Evolutionary conservation across 306 rosid species (phyloP).

Genomic region (Fragaria nilgerrensis): DNA sequence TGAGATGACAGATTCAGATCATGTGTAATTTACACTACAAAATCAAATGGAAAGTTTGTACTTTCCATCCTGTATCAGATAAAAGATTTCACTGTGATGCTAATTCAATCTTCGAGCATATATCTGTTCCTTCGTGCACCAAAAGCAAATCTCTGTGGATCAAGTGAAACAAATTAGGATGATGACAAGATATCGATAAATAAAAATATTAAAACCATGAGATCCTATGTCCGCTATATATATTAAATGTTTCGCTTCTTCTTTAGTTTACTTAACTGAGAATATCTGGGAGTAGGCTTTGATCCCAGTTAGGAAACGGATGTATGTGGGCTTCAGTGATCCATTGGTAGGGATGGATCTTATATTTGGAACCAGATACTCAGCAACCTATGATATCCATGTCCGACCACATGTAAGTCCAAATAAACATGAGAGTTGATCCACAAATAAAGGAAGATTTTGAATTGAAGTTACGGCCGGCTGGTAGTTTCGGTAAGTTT

Average conservation of each 20-base stretch:
- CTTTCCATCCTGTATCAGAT: neutral
- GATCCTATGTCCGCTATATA: neutral
- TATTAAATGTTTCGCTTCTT: neutral
- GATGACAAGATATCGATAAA: neutral
- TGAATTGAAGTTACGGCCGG: neutral
- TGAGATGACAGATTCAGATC: no score
- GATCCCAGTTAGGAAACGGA: conserved; percentile 84
- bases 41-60: neutral
- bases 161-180: conserved; percentile 14
- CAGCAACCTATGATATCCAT: conserved; percentile 66
- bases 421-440: neutral
- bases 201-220: conserved; percentile 13
- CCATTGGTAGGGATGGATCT: conserved; percentile 64
- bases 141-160: conserved; percentile 75
- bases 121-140: conserved; percentile 93
- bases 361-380: conserved; percentile 77
- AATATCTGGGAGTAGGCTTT: conserved; percentile 93
- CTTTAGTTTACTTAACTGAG: conserved; percentile 58
- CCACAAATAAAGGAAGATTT: neutral
- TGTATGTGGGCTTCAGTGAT: conserved; percentile 76
- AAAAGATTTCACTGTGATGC: neutral
- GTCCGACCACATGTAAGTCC: conserved; percentile 10
- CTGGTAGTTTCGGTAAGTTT: neutral
- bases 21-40: neutral
- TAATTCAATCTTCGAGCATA: conserved; percentile 67